phyloP scores from a whole-genome alignment of 75 land plant genomes.

The Picea sitchensis region DNA sequence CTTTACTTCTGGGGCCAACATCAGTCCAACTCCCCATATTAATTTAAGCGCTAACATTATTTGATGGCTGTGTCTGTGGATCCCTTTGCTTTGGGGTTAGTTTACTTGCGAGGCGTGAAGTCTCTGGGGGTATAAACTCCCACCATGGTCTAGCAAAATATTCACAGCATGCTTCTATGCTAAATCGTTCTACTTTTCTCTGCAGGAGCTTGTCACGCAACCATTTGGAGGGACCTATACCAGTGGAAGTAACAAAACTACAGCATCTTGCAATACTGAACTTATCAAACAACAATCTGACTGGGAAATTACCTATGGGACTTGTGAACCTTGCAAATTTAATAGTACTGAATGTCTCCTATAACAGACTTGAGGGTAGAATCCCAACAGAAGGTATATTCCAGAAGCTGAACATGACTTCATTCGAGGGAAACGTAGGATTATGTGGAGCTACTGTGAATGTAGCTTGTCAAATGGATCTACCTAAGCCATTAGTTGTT shows the following conservation, averaged over 20 bases:
- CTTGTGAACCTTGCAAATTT: constrained; percentile 56
- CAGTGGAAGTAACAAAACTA: constrained; percentile 49
- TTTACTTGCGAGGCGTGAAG: neutral
- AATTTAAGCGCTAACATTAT: no score
- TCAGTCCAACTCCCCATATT: neutral
- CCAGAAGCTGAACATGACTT: constrained; percentile 46
- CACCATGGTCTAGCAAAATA: neutral
- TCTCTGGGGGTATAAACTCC: neutral
- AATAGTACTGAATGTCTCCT: constrained; percentile 61
- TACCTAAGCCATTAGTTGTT: constrained; percentile 84
- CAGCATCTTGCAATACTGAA: constrained; percentile 66
- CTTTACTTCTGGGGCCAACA: neutral
- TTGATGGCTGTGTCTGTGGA: no score
- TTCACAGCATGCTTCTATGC: neutral
- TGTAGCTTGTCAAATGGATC: constrained; percentile 62
- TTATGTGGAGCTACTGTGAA: constrained; percentile 62
- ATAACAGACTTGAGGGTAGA: constrained; percentile 69
- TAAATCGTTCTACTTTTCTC: neutral
- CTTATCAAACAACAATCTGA: constrained; percentile 66
- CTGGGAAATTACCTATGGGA: constrained; percentile 79
- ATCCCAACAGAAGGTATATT: constrained; percentile 69
- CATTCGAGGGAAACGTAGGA: constrained; percentile 66
- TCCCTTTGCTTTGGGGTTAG: no score
- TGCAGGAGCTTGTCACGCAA: constrained; percentile 87
- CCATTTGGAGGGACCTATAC: constrained; percentile 60